A percentile compares a stretch with the other conserved stretches of the same genome.
Evolutionary conservation across 1,139 yeast species (phyloP).

Genomic region (Hyphopichia khmerensis): DNA sequence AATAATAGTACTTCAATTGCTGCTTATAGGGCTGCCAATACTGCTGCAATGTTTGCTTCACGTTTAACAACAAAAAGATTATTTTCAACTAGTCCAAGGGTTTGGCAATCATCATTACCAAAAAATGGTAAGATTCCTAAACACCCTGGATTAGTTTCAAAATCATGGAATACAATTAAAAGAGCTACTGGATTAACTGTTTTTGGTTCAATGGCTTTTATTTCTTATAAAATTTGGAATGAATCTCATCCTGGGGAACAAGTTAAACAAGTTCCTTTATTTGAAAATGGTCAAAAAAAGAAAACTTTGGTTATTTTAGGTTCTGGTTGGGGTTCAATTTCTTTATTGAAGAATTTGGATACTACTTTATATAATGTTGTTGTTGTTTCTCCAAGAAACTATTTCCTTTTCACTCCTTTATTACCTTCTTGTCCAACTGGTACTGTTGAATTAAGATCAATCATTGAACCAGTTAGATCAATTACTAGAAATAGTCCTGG

Average conservation of each 20-base stretch:
- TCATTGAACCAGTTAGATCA: conserved; percentile 80
- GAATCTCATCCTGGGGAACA: conserved; percentile 66
- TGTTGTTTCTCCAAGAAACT: conserved; percentile 90
- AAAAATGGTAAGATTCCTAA: not conserved
- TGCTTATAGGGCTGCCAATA: too few species aligned
- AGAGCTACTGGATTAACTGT: conserved; percentile 26
- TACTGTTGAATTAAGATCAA: conserved; percentile 85
- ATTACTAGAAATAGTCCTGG: conserved; percentile 71
- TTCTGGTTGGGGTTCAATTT: conserved; percentile 92
- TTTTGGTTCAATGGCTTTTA: conserved; percentile 43
- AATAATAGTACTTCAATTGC: too few species aligned
- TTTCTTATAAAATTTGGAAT: conserved; percentile 55
- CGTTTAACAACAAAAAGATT: conserved; percentile 3
- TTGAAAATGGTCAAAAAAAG: conserved; percentile 70
- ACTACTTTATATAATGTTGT: conserved; percentile 85
- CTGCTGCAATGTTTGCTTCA: conserved; percentile 2
- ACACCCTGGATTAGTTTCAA: conserved; percentile 16
- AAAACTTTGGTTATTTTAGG: conserved; percentile 89
- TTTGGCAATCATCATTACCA: conserved; percentile 1
- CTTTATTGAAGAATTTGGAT: conserved; percentile 80
- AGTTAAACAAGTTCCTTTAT: conserved; percentile 51
- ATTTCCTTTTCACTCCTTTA: conserved; percentile 90
- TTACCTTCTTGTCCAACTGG: conserved; percentile 95
- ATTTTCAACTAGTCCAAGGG: conserved; percentile 2
- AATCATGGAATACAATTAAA: conserved; percentile 31